Evolutionary conservation across 805 yeast species (phyloP), one percentile per base, ranked within the genome.

Genomic region (Candida vaughaniae): DNA sequence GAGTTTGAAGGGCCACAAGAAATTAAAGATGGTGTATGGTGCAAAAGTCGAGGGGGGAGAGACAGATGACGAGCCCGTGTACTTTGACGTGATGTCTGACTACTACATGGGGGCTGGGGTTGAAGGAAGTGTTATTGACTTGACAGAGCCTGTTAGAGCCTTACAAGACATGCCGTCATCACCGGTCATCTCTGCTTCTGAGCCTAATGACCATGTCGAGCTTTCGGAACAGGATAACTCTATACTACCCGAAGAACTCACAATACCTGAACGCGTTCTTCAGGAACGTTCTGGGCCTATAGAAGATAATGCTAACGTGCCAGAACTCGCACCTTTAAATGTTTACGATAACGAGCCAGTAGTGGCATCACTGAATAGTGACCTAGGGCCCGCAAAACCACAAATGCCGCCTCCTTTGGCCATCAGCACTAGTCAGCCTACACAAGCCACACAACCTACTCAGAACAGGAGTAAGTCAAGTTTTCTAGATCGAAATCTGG

Each of bases 401-500:
- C n/a, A 20, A 7, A 20, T 27, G 30, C 16, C 30, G 17, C 14
- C 30, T 16, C 35, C 40, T 35, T 28, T 36, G 33, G 19, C 46
- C 29, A 14, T 27, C 11, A 33, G 37, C 16, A 27, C 37, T 8
- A 33, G 31, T 20, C 31, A 33, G 15, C 22, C n/a, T n/a, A 29
- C 18, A n/a, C 25, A 16, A 29, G 10, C 23, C 23, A 20, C 9
- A 20, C 6, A 20, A 20, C 23, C 23, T 20, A 20, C 23, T 10
- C 6, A 20, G 10, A 10, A 20, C n/a, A n/a, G n/a, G n/a, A n/a
- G n/a, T n/a, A n/a, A n/a, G n/a, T n/a, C n/a, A n/a, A n/a, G n/a
- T 7, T 20, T 20, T 20, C 31, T 33, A 15, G 37, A 33, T 19
- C 33, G 25, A 29, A 25, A 39, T 16, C 58, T 52, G 59, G 51